A percentile compares a stretch with the other conserved stretches of the same genome.
Conservation (phyloP, 495 filamentous ascomycete species). For the Penicillium pancosmium region DNA sequence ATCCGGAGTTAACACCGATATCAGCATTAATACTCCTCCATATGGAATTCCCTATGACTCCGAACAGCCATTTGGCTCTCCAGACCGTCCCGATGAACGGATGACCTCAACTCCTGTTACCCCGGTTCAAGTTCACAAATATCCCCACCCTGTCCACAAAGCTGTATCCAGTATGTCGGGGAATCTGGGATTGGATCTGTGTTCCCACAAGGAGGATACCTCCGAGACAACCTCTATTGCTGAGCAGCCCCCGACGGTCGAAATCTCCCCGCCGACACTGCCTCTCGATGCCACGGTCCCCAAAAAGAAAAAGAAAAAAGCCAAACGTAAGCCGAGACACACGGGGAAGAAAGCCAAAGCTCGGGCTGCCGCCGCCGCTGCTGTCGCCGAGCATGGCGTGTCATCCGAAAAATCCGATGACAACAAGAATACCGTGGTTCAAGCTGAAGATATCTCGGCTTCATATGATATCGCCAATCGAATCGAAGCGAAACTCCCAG, state of each 20-base stretch:
- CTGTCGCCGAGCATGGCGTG: neutral
- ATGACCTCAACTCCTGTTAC: neutral
- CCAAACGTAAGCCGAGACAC: neutral
- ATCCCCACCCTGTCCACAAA: neutral
- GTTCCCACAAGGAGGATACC: neutral
- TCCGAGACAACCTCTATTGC: neutral
- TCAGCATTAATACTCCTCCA: too few relatives aligned
- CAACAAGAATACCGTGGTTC: neutral
- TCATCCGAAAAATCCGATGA: neutral
- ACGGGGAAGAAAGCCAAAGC: neutral
- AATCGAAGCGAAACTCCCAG: too few relatives aligned
- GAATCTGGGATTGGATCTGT: neutral
- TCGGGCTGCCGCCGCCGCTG: neutral
- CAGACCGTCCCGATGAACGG: neutral
- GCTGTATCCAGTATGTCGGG: neutral
- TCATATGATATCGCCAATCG: too few relatives aligned
- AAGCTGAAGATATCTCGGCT: neutral
- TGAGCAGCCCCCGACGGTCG: neutral
- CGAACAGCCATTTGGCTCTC: neutral
- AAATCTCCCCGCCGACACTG: neutral
- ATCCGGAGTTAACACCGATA: too few relatives aligned
- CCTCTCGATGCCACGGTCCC: neutral
- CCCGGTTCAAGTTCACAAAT: neutral
- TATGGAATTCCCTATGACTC: too few relatives aligned
- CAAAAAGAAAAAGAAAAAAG: constrained; percentile 10